These are phyloP conservation scores for Perilla frutescens DNA, from an alignment of 257 asterid genomes.

Conservation along the genomic window DNA sequence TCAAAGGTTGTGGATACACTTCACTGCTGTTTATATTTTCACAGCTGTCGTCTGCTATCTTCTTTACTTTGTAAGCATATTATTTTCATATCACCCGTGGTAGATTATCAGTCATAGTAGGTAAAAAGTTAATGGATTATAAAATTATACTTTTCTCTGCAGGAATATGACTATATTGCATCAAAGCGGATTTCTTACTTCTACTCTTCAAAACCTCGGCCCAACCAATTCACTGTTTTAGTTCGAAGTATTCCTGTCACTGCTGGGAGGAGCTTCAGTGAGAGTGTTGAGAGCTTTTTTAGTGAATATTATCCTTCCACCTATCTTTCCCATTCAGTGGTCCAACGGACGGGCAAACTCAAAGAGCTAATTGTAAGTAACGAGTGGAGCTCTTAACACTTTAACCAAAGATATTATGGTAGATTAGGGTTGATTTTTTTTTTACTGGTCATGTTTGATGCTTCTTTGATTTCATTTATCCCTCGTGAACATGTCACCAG, in stretches of 20 bases:
- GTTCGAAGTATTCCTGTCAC: conserved; percentile 87
- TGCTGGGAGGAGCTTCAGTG: conserved; percentile 70
- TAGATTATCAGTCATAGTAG: conserved; percentile 18
- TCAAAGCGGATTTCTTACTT: conserved; percentile 71
- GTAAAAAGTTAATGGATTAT: conserved; percentile 28
- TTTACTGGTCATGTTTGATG: conserved; percentile 15
- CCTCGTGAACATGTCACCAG: conserved; percentile 20
- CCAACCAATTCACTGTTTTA: conserved; percentile 78
- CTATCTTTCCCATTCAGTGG: conserved; percentile 86
- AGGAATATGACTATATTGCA: conserved; percentile 88
- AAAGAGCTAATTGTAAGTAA: conserved; percentile 78
- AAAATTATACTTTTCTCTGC: conserved; percentile 44
- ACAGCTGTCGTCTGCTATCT: conserved; percentile 94
- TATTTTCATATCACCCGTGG: conserved; percentile 16
- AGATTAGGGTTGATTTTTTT: conserved; percentile 30
- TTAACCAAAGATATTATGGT: conserved; percentile 25
- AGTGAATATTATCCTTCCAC: conserved; percentile 76
- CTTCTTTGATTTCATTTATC: conserved; percentile 1
- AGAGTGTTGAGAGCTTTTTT: conserved; percentile 80
- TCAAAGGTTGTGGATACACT: conserved; percentile 97
- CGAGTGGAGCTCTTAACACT: conserved; percentile 25
- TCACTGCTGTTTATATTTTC: conserved; percentile 82
- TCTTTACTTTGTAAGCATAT: conserved; percentile 85
- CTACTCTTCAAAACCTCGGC: conserved; percentile 77
- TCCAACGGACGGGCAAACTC: conserved; percentile 79